phyloP scores from a whole-genome alignment of 2,329 filamentous ascomycete genomes.

The Epichloe aotearoae region DNA sequence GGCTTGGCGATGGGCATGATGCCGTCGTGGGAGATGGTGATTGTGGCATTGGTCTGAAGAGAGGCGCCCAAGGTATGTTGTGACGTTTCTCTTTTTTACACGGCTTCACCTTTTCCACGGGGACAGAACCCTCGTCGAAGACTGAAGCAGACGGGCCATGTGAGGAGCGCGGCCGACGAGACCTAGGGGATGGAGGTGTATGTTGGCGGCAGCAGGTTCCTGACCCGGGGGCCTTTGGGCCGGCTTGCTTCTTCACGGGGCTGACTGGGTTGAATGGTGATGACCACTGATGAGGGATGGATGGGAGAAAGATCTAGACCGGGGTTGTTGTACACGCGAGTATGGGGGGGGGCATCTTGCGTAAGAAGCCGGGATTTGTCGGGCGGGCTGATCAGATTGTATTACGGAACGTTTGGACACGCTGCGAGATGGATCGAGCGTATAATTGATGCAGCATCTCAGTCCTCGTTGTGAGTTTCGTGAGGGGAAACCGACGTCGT shows the following conservation, averaged over 20 bases:
- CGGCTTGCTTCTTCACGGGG: conserved; percentile 27
- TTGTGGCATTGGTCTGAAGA: conserved; percentile 74
- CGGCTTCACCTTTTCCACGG: too few species aligned
- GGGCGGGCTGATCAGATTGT: too few species aligned
- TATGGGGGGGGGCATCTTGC: too few species aligned
- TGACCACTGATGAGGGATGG: not conserved
- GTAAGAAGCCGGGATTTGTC: too few species aligned
- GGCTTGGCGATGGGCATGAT: conserved; percentile 48
- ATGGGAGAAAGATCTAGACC: not conserved
- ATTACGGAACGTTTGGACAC: too few species aligned
- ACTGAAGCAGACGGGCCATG: too few species aligned
- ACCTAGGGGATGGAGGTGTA: conserved; percentile 74
- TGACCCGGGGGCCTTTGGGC: conserved; percentile 49
- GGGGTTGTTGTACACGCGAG: too few species aligned
- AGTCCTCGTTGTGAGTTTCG: too few species aligned
- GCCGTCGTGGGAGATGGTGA: conserved; percentile 85
- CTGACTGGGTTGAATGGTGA: conserved; percentile 37
- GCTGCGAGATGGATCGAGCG: too few species aligned
- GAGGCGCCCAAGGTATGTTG: conserved; percentile 60
- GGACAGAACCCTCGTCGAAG: too few species aligned
- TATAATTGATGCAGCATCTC: too few species aligned
- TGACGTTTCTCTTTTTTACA: not conserved
- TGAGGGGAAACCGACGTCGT: too few species aligned
- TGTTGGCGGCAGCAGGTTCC: conserved; percentile 36
- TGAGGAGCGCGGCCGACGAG: conserved; percentile 40